Evolutionary conservation across 768 basidiomycete species (phyloP).

Genomic region (Fibroporia radiculosa): DNA sequence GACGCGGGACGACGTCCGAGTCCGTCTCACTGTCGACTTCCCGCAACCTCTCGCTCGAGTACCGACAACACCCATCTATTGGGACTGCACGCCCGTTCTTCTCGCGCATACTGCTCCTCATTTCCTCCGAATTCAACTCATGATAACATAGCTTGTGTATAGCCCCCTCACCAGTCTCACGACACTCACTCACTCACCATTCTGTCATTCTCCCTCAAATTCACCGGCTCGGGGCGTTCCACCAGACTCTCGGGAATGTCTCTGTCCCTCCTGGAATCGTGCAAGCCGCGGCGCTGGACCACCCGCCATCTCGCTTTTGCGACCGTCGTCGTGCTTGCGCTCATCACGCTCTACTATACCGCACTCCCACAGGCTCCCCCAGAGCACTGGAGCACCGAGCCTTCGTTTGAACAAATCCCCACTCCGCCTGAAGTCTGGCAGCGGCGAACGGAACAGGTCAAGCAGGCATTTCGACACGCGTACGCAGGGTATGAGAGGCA

Average conservation of each 20-base stretch:
- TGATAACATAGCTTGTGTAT: no score
- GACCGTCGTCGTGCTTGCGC: constrained; percentile 6
- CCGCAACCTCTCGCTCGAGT: background rate
- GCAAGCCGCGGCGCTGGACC: constrained; percentile 7
- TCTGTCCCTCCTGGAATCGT: background rate
- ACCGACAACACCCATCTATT: no score
- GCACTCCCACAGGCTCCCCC: background rate
- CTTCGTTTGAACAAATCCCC: background rate
- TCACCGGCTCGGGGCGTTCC: no score
- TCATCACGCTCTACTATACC: constrained; percentile 16
- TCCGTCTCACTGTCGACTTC: background rate
- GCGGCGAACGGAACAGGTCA: constrained; percentile 47
- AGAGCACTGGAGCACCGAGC: background rate
- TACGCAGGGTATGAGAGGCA: constrained; percentile 57
- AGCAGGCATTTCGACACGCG: constrained; percentile 56
- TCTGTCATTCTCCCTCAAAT: no score
- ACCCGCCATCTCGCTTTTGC: constrained; percentile 11
- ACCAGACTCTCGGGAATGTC: no score
- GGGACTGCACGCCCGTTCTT: no score
- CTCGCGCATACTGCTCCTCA: no score
- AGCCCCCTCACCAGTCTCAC: no score
- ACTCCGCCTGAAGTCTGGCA: constrained; percentile 37
- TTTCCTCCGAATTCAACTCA: no score
- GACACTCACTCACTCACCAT: no score
- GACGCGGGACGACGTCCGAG: background rate